Evolutionary conservation across 2,329 filamentous ascomycete species (phyloP).

Genomic region (Beauveria rudraprayagi): DNA sequence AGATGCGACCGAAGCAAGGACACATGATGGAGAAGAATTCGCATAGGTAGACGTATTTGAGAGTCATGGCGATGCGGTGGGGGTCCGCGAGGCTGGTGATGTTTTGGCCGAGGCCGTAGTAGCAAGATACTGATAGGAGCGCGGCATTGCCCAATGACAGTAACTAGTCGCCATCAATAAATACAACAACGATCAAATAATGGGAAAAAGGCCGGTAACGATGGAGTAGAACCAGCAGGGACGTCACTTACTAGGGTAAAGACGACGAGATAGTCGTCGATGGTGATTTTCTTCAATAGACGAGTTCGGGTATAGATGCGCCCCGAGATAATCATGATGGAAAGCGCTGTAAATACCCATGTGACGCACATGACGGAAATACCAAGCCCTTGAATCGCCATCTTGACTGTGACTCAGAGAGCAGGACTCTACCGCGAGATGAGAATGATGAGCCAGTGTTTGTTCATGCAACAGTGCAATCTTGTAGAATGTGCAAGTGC

Average conservation of each 20-base stretch:
- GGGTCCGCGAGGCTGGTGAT: background rate
- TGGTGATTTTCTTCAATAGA: background rate
- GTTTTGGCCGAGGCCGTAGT: background rate
- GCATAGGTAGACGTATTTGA: conserved; percentile 4
- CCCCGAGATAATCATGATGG: background rate
- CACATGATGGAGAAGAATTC: conserved; percentile 6
- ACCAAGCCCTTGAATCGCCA: background rate
- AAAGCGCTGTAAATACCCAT: background rate
- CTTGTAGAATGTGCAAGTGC: background rate
- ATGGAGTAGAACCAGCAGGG: background rate
- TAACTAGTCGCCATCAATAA: background rate
- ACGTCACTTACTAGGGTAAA: background rate
- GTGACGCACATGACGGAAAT: background rate
- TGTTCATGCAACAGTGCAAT: background rate
- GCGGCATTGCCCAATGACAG: background rate
- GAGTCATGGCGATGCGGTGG: background rate
- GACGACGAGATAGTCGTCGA: background rate
- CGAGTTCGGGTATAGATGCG: background rate
- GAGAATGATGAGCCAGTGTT: background rate
- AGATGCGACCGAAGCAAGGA: conserved; percentile 1
- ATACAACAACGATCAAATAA: too few species aligned
- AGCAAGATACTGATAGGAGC: background rate
- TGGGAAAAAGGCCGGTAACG: too few species aligned
- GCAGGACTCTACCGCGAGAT: background rate
- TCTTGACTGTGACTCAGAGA: background rate